Base-by-base conservation (phyloP, 345 rosid species). In the Triadica sebifera region DNA sequence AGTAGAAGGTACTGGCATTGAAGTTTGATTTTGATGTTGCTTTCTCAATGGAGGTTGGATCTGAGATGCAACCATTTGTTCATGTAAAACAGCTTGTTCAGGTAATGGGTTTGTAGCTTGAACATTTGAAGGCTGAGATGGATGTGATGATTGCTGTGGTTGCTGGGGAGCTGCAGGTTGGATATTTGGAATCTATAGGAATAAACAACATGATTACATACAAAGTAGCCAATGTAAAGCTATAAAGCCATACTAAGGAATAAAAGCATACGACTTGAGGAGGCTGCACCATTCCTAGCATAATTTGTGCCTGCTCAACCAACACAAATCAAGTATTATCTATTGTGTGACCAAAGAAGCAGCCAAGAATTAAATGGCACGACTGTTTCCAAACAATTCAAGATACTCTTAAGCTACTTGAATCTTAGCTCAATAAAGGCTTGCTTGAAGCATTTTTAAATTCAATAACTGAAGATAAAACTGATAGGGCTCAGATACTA, bases 271-370 rank as follows among this genome's bases (percentile, higher is more conserved):
- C 99, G 89, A 66, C 87, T 89, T 87, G 97, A 73, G 96, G 92
- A 55, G 97, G 96, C 80, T 91, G 94, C 71, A 95, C 92, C 99
- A 95, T 95, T 84, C 99, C 99, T 39, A 95, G 94, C 99, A 95
- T 95, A 79, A 95, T 91, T 73, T 95, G 98, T 74, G 99, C 99
- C 98, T 93, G 81, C 47, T 59, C 17, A 61, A 81, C 25, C 50
- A 67, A 53, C 12, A 63, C 43, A 43, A 68, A 74, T 37, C 22
- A 64, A 65, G 74, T 12, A 73, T 59, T 49, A 41, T 49, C 58
- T 8, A 45, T 22, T 72, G 20, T 75, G 71, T 17, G 13, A 55
- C 9, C 15, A 67, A 29, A 38, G 12, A 3, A 45, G 50, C 53
- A 53, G 39, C 34, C 34, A 29, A 29, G 34, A 29, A 1, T 29